Percentiles rank a stretch among this genome's conserved stretches.
These are phyloP conservation scores for Orbilia oligospora DNA, from an alignment of 2,329 filamentous ascomycete genomes.

Conservation along the genomic window DNA sequence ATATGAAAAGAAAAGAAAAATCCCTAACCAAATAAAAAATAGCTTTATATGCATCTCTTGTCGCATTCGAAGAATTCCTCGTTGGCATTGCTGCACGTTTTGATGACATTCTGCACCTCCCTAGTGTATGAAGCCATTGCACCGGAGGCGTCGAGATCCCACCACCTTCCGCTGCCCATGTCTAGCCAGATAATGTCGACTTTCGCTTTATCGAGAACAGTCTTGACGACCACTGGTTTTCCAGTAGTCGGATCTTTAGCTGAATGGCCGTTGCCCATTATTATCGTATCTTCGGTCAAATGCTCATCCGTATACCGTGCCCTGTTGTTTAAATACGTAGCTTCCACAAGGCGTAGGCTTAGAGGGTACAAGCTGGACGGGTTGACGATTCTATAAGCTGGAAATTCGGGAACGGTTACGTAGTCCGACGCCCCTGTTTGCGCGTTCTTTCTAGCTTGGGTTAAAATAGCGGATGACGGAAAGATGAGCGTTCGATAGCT, in stretches of 20 bases:
- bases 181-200: slow-evolving; percentile 52
- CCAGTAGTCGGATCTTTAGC: slow-evolving; percentile 41
- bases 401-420: slow-evolving; percentile 50
- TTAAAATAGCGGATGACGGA: slow-evolving; percentile 48
- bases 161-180: slow-evolving; percentile 59
- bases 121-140: slow-evolving; percentile 56
- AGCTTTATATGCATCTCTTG: slow-evolving; percentile 52
- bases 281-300: slow-evolving; percentile 33
- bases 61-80: slow-evolving; percentile 51
- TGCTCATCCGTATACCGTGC: slow-evolving; percentile 35
- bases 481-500: slow-evolving; percentile 51
- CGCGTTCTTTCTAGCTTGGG: slow-evolving; percentile 51
- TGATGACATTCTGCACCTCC: slow-evolving; percentile 44
- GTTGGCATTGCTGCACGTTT: slow-evolving; percentile 47
- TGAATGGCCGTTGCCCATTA: slow-evolving; percentile 58
- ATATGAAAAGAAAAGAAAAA: slow-evolving; percentile 26
- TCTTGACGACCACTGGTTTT: slow-evolving; percentile 55
- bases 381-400: slow-evolving; percentile 48
- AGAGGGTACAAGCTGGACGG: slow-evolving; percentile 46
- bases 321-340: slow-evolving; percentile 54
- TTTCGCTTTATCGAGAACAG: slow-evolving; percentile 38
- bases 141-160: slow-evolving; percentile 56
- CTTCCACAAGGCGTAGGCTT: slow-evolving; percentile 37
- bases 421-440: slow-evolving; percentile 56
- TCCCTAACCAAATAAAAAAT: slow-evolving; percentile 23